phyloP scores from a whole-genome alignment of 129 eudicot genomes.

The Silybum marianum region DNA sequence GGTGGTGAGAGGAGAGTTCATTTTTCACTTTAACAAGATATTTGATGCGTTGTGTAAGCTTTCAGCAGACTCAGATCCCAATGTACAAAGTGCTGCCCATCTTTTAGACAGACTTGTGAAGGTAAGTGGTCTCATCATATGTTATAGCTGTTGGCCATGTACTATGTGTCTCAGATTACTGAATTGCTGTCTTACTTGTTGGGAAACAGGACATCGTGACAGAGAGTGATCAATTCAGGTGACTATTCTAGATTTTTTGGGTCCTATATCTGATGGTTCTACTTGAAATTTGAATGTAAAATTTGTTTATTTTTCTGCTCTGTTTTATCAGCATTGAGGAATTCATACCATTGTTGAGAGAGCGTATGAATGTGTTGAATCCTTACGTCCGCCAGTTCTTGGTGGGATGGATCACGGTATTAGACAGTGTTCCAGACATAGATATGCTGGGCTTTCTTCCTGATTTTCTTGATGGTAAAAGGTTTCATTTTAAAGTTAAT shows the following conservation, averaged over 20 bases:
- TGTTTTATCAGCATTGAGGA: slow-evolving; percentile 81
- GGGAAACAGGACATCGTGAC: slow-evolving; percentile 86
- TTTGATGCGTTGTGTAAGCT: slow-evolving; percentile 97
- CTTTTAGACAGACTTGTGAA: slow-evolving; percentile 95
- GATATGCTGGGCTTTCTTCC: slow-evolving; percentile 99
- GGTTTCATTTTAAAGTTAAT: slow-evolving; percentile 13
- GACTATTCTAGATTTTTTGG: slow-evolving; percentile 14
- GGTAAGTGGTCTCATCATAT: slow-evolving; percentile 37
- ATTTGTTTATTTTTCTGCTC: not conserved
- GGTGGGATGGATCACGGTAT: slow-evolving; percentile 96
- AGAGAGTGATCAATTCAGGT: slow-evolving; percentile 97
- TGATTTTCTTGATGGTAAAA: slow-evolving; percentile 97
- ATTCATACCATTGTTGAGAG: slow-evolving; percentile 95
- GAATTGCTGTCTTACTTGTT: slow-evolving; percentile 32
- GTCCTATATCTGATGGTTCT: slow-evolving; percentile 18
- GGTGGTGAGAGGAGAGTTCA: slow-evolving; percentile 96
- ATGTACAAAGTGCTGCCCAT: slow-evolving; percentile 99
- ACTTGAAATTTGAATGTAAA: not conserved
- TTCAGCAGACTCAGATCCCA: slow-evolving; percentile 96
- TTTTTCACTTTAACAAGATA: slow-evolving; percentile 90
- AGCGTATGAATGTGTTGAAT: slow-evolving; percentile 93
- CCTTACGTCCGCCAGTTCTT: slow-evolving; percentile 98
- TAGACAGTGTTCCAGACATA: slow-evolving; percentile 97
- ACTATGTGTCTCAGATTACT: slow-evolving; percentile 15
- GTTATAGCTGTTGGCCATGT: slow-evolving; percentile 1